phyloP scores from a whole-genome alignment of 2,329 filamentous ascomycete genomes.

The Lasiodiplodia hormozganensis region DNA sequence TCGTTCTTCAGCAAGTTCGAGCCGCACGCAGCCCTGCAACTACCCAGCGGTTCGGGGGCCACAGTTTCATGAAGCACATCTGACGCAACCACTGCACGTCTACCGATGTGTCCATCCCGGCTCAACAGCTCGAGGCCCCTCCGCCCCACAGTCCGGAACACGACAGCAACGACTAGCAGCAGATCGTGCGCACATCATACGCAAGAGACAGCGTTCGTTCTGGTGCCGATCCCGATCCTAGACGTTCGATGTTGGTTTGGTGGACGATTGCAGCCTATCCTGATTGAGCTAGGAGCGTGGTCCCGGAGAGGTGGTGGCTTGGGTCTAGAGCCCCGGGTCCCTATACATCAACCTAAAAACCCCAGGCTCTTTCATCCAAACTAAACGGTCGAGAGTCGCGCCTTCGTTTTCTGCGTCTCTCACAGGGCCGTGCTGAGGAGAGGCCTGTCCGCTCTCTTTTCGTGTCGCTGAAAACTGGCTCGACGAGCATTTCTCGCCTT shows the following conservation, averaged over 20 bases:
- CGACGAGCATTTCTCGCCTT: neutral
- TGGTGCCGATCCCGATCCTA: slow-evolving; percentile 7
- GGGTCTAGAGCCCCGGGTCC: slow-evolving; percentile 7
- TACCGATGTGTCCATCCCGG: neutral
- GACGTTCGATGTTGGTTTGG: slow-evolving; percentile 17
- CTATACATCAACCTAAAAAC: neutral
- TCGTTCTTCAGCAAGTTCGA: too few relatives aligned
- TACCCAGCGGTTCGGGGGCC: too few relatives aligned
- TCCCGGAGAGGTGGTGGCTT: neutral
- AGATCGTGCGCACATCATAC: neutral
- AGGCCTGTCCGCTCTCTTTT: neutral
- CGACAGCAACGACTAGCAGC: neutral
- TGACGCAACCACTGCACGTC: neutral
- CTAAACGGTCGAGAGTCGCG: neutral
- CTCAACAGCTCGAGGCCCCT: neutral
- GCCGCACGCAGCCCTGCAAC: too few relatives aligned
- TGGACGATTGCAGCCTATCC: slow-evolving; percentile 3
- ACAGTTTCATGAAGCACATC: neutral
- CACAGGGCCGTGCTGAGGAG: neutral
- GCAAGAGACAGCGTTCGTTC: neutral
- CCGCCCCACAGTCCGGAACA: neutral
- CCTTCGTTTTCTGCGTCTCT: neutral
- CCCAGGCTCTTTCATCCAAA: neutral
- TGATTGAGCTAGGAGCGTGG: slow-evolving; percentile 5
- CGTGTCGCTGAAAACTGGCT: neutral